Base-by-base conservation (phyloP, 306 rosid genomes). In the Echinosophora koreensis region DNA sequence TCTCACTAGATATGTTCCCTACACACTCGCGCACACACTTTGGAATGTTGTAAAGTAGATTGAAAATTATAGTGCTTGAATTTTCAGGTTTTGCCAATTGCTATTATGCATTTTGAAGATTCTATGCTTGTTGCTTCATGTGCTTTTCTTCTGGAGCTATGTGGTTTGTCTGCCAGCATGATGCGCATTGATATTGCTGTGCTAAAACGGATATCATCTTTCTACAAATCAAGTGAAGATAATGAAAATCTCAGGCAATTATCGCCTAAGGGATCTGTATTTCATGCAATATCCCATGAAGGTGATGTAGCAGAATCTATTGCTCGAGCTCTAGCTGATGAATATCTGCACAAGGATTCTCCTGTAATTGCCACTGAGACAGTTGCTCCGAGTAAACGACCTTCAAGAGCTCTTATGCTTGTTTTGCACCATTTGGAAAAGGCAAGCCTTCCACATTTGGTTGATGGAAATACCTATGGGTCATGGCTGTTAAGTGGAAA, bases 291-390 rank as follows among this genome's bases (percentile, higher is more conserved):
- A 65, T 84, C 97, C 72, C 88, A 38, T 70, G 97, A 87, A 83
- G 86, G 87, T 73, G 96, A 92, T 82, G 72, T 85, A 66, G 77
- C 83, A 28, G 93, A 88, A 62, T 82, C 97, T 81, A 96, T 92
- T 28, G 97, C 98, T 78, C 90, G 88, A 79, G 95, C 97, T 80
- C 78, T 94, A 59, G 96, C 98, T 12, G 95, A 94, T 80, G 93
- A 94, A 57, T 89, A 90, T 84, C 71, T 86, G 80, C 98, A 76
- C 84, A 88, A 84, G 77, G 94, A 84, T 75, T 81, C 81, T 80
- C 51, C 80, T 42, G 86, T 60, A 71, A 76, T 17, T 72, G 66
- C 77, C 39, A 85, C 83, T 59, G 78, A 80, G 62, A 80, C 80
- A 61, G 87, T 82, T 79, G 50, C 83, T 75, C 57, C 84, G 17